These are phyloP conservation scores for Alternaria tenuissima DNA, from an alignment of 2,329 filamentous ascomycete species.

Conservation along the genomic window DNA sequence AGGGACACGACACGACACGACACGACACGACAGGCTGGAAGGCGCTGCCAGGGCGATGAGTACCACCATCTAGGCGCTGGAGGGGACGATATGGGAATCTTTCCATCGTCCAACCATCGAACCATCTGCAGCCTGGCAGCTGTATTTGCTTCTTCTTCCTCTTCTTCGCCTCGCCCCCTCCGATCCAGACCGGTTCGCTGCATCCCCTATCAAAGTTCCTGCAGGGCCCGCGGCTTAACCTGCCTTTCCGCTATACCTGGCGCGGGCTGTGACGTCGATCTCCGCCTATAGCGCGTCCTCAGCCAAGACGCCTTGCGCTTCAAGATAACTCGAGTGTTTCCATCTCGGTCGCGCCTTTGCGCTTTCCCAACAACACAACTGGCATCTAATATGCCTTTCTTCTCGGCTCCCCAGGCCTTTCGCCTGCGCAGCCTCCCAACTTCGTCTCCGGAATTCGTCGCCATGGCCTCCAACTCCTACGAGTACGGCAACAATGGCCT, in stretches of 20 bases:
- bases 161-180: not conserved
- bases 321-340: constrained; percentile 23
- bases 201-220: not conserved
- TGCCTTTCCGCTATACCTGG: constrained; percentile 5
- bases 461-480: constrained; percentile 47
- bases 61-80: not conserved
- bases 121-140: not conserved
- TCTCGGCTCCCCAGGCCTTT: constrained; percentile 43
- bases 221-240: constrained; percentile 4
- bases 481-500: constrained; percentile 40
- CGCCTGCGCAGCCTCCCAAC: constrained; percentile 45
- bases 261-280: constrained; percentile 23
- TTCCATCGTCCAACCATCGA: not conserved
- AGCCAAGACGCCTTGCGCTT: constrained; percentile 30
- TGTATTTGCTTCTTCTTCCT: not conserved
- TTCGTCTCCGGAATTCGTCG: constrained; percentile 35
- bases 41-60: not conserved
- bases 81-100: no score
- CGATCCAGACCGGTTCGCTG: not conserved
- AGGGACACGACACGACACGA: not conserved
- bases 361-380: constrained; percentile 14
- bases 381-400: constrained; percentile 41
- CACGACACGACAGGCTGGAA: not conserved
- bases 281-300: constrained; percentile 4
- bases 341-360: constrained; percentile 20